A percentile compares a stretch with the other conserved stretches of the same genome.
These are phyloP conservation scores for Prunus davidiana DNA, from an alignment of 306 rosid species.

Conservation along the genomic window DNA sequence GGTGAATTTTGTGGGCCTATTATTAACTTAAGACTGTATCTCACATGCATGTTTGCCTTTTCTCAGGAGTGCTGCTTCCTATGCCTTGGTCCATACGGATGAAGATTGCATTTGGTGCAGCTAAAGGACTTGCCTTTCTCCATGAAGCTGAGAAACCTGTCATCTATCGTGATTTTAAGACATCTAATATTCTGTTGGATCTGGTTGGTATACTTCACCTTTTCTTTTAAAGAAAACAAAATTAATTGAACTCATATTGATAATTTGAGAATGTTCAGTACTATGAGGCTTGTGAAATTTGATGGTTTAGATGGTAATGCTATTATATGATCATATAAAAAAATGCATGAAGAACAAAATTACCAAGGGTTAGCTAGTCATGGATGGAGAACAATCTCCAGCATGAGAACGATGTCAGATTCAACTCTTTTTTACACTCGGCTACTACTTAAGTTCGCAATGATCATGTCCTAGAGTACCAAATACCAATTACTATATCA, in stretches of 20 bases:
- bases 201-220: constrained; percentile 42
- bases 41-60: constrained; percentile 6
- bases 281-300: neutral
- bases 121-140: constrained; percentile 96
- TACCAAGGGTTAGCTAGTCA: neutral
- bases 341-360: neutral
- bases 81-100: constrained; percentile 94
- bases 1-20: constrained; percentile 4
- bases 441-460: neutral
- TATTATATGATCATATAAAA: no score
- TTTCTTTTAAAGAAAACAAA: neutral
- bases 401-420: neutral
- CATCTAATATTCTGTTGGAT: constrained; percentile 88
- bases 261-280: neutral
- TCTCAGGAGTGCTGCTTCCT: constrained; percentile 86
- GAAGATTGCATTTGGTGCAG: constrained; percentile 96
- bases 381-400: neutral
- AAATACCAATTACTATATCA: neutral
- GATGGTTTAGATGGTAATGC: neutral
- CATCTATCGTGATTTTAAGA: constrained; percentile 96
- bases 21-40: constrained; percentile 1
- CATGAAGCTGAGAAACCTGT: constrained; percentile 97
- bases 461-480: neutral
- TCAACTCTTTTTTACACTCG: neutral
- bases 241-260: neutral